Conservation (phyloP, 139 green algal genomes). For the Asterochloris sp. region DNA sequence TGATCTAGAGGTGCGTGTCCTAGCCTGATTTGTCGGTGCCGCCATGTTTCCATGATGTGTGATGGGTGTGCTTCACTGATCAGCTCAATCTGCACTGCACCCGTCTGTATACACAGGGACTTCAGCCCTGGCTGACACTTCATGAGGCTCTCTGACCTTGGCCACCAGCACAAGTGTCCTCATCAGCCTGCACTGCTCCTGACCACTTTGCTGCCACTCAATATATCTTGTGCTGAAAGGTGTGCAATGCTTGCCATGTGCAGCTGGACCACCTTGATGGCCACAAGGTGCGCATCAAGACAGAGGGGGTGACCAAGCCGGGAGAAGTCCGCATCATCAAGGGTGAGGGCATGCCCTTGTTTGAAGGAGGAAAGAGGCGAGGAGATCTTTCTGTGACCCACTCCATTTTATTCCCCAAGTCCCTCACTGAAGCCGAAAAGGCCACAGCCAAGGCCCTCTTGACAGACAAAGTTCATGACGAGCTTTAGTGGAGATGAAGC, state of each 20-base stretch:
- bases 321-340: slow-evolving; percentile 57
- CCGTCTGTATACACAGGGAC: neutral
- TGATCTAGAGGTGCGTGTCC: slow-evolving; percentile 34
- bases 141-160: too few relatives aligned
- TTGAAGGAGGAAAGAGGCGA: slow-evolving; percentile 35
- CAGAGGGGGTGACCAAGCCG: slow-evolving; percentile 47
- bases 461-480: slow-evolving; percentile 24
- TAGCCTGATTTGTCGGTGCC: neutral
- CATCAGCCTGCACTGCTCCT: too few relatives aligned
- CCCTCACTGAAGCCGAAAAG: slow-evolving; percentile 73
- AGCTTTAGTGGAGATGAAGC: slow-evolving; percentile 22
- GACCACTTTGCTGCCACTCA: too few relatives aligned
- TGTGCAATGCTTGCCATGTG: neutral
- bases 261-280: slow-evolving; percentile 92
- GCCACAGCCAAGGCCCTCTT: slow-evolving; percentile 50
- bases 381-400: slow-evolving; percentile 84
- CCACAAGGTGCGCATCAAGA: slow-evolving; percentile 58
- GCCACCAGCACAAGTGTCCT: too few relatives aligned
- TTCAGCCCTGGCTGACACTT: neutral
- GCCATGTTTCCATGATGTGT: neutral
- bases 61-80: neutral
- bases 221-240: neutral
- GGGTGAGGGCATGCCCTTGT: slow-evolving; percentile 76
- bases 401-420: slow-evolving; percentile 76
- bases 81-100: neutral